These are phyloP conservation scores for Lachnellula willkommii DNA, from an alignment of 2,329 filamentous ascomycete genomes.

Conservation along the genomic window DNA sequence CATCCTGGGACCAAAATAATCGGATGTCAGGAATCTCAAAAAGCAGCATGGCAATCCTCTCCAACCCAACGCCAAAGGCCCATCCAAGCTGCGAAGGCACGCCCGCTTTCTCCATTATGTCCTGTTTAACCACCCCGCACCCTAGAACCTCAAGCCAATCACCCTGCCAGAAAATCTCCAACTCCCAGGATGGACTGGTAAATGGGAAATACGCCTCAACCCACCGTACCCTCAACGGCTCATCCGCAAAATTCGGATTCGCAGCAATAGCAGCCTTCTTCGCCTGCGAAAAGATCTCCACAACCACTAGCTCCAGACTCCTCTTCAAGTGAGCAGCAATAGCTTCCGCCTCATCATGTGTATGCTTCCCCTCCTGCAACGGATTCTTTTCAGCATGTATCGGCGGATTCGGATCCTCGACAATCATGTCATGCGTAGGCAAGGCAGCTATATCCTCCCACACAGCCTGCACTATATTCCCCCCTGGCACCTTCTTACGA, in stretches of 20 bases:
- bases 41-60: slow-evolving; percentile 94
- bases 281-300: slow-evolving; percentile 79
- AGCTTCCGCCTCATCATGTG: slow-evolving; percentile 71
- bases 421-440: slow-evolving; percentile 67
- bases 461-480: slow-evolving; percentile 60
- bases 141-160: slow-evolving; percentile 96
- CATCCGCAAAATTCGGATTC: slow-evolving; percentile 48
- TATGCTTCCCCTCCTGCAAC: slow-evolving; percentile 66
- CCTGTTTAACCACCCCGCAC: slow-evolving; percentile 84
- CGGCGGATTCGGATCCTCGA: slow-evolving; percentile 78
- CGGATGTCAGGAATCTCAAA: slow-evolving; percentile 96
- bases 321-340: slow-evolving; percentile 82
- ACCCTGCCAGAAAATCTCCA: slow-evolving; percentile 90
- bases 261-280: slow-evolving; percentile 55
- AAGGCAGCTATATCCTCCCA: slow-evolving; percentile 65
- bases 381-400: slow-evolving; percentile 77
- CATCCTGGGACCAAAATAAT: slow-evolving; percentile 87
- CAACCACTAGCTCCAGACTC: slow-evolving; percentile 82
- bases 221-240: slow-evolving; percentile 84
- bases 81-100: slow-evolving; percentile 75
- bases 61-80: slow-evolving; percentile 92
- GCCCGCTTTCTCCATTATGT: slow-evolving; percentile 70
- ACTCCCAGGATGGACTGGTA: slow-evolving; percentile 90
- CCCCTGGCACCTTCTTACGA: slow-evolving; percentile 51
- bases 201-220: slow-evolving; percentile 97